Conservation (phyloP, 495 filamentous ascomycete genomes). For the Aspergillus biplanus region DNA sequence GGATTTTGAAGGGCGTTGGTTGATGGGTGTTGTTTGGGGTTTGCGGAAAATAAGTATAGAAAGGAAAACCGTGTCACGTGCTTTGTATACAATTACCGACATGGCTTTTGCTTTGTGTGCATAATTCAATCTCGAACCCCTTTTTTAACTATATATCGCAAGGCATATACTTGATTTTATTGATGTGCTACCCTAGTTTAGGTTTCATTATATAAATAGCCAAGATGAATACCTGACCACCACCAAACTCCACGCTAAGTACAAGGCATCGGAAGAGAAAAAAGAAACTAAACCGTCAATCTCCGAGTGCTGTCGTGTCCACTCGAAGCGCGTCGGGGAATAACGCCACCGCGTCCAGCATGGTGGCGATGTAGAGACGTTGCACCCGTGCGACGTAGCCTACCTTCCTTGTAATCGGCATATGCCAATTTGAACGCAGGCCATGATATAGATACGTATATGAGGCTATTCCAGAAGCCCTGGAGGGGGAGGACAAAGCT, state of each 20-base stretch:
- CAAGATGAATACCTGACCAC: slow-evolving; percentile 4
- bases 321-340: slow-evolving; percentile 12
- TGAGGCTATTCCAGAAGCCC: slow-evolving; percentile 84
- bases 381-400: not conserved
- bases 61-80: too few species aligned
- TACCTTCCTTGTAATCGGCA: slow-evolving; percentile 14
- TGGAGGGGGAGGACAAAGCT: slow-evolving; percentile 81
- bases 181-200: too few species aligned
- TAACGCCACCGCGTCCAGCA: slow-evolving; percentile 3
- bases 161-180: too few species aligned
- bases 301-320: slow-evolving; percentile 20
- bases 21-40: not conserved
- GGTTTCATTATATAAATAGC: not conserved
- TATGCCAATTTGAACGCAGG: slow-evolving; percentile 35
- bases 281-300: slow-evolving; percentile 13
- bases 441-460: slow-evolving; percentile 71
- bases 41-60: too few species aligned
- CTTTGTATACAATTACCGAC: too few species aligned
- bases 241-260: not conserved
- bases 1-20: not conserved
- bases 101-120: too few species aligned
- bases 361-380: not conserved
- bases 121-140: too few species aligned
- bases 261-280: not conserved
- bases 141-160: too few species aligned